Evolutionary conservation across 1,139 yeast genomes (phyloP).

Genomic region (Candida tetrigidarum): DNA sequence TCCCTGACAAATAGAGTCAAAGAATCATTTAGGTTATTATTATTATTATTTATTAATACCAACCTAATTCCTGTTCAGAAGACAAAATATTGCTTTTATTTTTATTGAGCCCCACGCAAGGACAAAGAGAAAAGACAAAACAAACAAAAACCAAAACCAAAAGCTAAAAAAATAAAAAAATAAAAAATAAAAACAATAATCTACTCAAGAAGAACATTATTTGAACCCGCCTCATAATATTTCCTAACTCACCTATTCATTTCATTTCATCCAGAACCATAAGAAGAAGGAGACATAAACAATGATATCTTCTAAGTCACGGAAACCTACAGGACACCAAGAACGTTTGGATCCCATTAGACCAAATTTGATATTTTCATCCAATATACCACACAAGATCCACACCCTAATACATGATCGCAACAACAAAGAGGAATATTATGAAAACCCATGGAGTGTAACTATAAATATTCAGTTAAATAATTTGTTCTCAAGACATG

Average conservation of each 20-base stretch:
- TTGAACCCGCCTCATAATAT: no score
- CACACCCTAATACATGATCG: slow-evolving; percentile 13
- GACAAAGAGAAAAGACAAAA: neutral
- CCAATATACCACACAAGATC: slow-evolving; percentile 36
- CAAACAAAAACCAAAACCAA: neutral
- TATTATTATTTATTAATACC: neutral
- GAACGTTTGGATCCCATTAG: slow-evolving; percentile 20
- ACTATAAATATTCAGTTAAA: slow-evolving; percentile 42
- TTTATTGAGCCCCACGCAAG: neutral
- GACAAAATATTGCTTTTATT: neutral
- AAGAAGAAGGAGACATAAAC: no score
- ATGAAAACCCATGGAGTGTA: slow-evolving; percentile 18
- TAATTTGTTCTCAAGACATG: slow-evolving; percentile 35
- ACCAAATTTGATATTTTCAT: slow-evolving; percentile 46
- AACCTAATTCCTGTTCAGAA: neutral
- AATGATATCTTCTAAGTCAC: neutral
- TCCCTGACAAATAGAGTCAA: neutral
- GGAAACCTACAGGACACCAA: neutral
- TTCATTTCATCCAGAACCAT: no score
- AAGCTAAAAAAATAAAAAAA: no score
- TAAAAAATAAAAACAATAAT: neutral
- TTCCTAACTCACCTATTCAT: no score
- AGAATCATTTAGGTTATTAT: neutral
- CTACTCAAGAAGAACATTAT: no score
- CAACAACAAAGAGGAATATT: neutral